These are phyloP conservation scores for Singerocomus rubriflavus DNA, from an alignment of 1,284 basidiomycete species.

Conservation along the genomic window DNA sequence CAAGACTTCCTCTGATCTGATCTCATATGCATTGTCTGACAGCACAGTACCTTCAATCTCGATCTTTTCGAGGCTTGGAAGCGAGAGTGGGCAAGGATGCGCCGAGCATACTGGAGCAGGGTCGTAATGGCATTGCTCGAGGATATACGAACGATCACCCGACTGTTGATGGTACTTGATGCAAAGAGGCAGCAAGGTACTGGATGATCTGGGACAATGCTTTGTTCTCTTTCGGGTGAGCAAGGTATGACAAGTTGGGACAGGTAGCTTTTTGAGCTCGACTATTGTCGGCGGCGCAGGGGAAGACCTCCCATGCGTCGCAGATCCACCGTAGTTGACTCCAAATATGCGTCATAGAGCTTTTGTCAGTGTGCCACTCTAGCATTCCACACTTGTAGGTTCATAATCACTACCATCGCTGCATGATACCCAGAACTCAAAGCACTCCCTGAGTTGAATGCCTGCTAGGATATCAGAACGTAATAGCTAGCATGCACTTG, in stretches of 20 bases:
- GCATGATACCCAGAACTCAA: background rate
- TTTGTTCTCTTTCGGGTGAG: too few relatives aligned
- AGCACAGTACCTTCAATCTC: conserved; percentile 66
- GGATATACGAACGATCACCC: conserved; percentile 67
- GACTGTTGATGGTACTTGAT: background rate
- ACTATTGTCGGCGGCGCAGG: background rate
- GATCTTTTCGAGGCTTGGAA: conserved; percentile 86
- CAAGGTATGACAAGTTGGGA: too few relatives aligned
- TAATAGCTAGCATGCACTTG: background rate
- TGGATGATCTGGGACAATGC: too few relatives aligned
- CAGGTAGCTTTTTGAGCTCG: background rate
- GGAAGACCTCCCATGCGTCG: too few relatives aligned
- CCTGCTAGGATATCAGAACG: background rate
- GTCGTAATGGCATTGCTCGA: conserved; percentile 84
- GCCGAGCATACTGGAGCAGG: conserved; percentile 84
- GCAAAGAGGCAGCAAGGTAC: background rate
- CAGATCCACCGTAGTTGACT: background rate
- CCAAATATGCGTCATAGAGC: background rate
- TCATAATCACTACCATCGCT: conserved; percentile 3
- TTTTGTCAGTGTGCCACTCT: background rate
- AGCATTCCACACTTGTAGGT: background rate
- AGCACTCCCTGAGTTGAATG: background rate
- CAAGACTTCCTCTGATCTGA: conserved; percentile 5
- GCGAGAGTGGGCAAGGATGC: conserved; percentile 74
- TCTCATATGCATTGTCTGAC: conserved; percentile 9